Evolutionary conservation across 1,284 basidiomycete genomes (phyloP).

Genomic region (Rhodotorula mucilaginosa): DNA sequence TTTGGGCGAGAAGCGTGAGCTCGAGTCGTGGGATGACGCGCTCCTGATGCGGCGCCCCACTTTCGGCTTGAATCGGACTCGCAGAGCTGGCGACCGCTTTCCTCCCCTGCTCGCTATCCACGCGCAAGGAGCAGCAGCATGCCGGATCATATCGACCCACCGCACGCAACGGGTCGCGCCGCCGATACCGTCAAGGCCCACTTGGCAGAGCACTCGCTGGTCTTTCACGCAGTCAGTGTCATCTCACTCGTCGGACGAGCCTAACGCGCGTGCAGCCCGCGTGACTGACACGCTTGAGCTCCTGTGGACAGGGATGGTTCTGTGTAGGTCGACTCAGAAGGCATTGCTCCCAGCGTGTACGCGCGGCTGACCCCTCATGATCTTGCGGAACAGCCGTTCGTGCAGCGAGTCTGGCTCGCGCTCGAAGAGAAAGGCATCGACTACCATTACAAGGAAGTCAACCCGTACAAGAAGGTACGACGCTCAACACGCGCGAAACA

Average conservation of each 20-base stretch:
- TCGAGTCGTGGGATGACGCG: too few relatives aligned
- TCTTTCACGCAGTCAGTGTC: conserved; percentile 43
- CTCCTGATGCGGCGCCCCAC: too few relatives aligned
- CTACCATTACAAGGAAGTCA: conserved; percentile 56
- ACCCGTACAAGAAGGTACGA: conserved; percentile 39
- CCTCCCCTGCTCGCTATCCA: not conserved
- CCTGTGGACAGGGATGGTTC: conserved; percentile 18
- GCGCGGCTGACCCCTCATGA: not conserved
- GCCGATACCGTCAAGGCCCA: conserved; percentile 40
- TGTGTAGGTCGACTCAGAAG: conserved; percentile 2
- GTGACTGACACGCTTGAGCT: not conserved
- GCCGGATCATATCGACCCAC: conserved; percentile 24
- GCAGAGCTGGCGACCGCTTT: not conserved
- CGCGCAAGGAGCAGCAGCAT: not conserved
- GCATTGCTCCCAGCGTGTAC: not conserved
- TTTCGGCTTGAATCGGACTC: too few relatives aligned
- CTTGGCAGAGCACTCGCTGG: conserved; percentile 52
- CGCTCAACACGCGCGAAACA: not conserved
- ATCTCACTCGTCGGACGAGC: not conserved
- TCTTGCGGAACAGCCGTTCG: conserved; percentile 20
- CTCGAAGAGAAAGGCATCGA: conserved; percentile 58
- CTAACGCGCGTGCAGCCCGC: not conserved
- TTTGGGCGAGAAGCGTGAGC: too few relatives aligned
- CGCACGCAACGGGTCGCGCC: conserved; percentile 37
- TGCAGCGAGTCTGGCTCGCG: conserved; percentile 40